phyloP scores from a whole-genome alignment of 768 basidiomycete genomes.

The Mycena venus region DNA sequence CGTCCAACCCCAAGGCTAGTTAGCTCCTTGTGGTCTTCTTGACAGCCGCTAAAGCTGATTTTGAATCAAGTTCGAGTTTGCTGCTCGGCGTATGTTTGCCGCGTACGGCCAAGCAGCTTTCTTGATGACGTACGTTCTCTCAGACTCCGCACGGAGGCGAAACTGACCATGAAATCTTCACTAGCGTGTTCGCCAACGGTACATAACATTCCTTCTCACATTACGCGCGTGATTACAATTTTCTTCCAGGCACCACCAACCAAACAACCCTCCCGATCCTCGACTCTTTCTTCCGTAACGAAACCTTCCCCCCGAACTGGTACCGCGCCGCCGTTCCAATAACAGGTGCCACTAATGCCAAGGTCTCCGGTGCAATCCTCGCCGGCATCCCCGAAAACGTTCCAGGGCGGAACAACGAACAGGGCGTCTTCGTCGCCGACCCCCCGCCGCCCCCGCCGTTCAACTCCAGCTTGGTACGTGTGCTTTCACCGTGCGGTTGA shows the following conservation, averaged over 20 bases:
- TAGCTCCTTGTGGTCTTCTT: background rate
- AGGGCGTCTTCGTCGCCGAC: conserved; percentile 27
- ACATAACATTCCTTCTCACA: background rate
- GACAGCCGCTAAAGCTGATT: background rate
- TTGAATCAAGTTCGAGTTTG: conserved; percentile 14
- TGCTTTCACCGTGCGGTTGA: background rate
- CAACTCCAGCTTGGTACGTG: conserved; percentile 24
- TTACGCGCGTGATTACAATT: background rate
- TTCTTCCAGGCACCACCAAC: conserved; percentile 24
- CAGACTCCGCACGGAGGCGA: too few relatives aligned
- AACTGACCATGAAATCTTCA: background rate
- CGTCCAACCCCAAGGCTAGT: conserved; percentile 14
- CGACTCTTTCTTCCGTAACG: conserved; percentile 21
- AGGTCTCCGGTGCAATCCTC: background rate
- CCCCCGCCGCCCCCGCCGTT: conserved; percentile 27
- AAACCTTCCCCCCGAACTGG: conserved; percentile 30
- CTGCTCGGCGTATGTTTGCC: conserved; percentile 10
- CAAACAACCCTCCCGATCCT: conserved; percentile 25
- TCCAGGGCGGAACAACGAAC: conserved; percentile 29
- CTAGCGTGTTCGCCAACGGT: conserved; percentile 30
- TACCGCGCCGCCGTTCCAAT: conserved; percentile 20
- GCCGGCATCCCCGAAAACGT: too few relatives aligned
- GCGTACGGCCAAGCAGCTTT: conserved; percentile 15
- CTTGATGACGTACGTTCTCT: background rate
- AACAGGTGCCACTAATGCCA: background rate